A percentile compares a stretch with the other conserved stretches of the same genome.
phyloP scores from a whole-genome alignment of 2,329 filamentous ascomycete genomes.

The Apiospora arundinis region DNA sequence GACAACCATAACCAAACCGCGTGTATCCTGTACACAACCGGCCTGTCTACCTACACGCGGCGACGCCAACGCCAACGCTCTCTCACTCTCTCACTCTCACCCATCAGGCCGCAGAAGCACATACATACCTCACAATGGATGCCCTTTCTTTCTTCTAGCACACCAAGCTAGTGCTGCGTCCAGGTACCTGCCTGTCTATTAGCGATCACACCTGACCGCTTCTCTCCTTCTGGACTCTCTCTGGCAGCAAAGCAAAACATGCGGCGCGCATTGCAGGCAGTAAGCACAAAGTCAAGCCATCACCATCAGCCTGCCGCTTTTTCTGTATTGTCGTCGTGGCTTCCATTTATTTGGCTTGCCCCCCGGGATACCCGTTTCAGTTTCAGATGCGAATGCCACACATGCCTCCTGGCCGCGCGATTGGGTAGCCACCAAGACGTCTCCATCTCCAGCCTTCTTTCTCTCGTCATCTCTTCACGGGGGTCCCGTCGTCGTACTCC shows the following conservation, averaged over 20 bases:
- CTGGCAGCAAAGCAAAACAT: neutral
- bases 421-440: neutral
- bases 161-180: neutral
- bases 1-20: neutral
- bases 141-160: neutral
- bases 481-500: neutral
- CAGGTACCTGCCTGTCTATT: neutral
- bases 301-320: neutral
- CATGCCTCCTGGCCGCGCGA: neutral
- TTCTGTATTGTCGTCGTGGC: neutral
- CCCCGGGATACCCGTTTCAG: conserved; percentile 2
- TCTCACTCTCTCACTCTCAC: too few species aligned
- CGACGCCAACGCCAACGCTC: neutral
- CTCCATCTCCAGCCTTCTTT: neutral
- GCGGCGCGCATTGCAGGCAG: neutral
- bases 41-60: neutral
- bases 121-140: too few species aligned
- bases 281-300: neutral
- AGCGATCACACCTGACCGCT: neutral
- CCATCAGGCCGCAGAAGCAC: neutral
- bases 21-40: conserved; percentile 9
- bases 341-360: neutral
- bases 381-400: conserved; percentile 4
- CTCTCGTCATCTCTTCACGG: neutral
- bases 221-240: neutral